A percentile compares a stretch with the other conserved stretches of the same genome.
Conservation (phyloP, 805 yeast genomes). For the Saturnispora sekii region DNA sequence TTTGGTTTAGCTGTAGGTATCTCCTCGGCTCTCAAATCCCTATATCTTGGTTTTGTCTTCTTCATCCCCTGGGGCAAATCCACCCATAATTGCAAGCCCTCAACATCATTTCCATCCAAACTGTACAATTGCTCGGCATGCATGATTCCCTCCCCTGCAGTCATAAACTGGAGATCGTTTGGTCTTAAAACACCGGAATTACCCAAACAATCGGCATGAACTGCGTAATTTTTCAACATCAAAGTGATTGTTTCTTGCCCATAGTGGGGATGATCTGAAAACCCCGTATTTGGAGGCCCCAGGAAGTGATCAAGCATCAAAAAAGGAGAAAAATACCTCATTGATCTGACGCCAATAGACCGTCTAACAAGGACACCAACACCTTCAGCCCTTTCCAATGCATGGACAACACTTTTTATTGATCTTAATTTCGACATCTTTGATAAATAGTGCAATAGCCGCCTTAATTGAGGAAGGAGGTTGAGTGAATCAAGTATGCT, state of each 20-base stretch:
- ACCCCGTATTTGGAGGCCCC: conserved; percentile 56
- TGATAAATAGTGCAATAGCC: no score
- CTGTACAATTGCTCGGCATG: conserved; percentile 81
- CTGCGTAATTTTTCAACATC: conserved; percentile 53
- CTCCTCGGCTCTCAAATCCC: conserved; percentile 62
- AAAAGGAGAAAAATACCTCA: conserved; percentile 75
- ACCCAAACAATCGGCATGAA: conserved; percentile 85
- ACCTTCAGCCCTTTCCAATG: conserved; percentile 72
- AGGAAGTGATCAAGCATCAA: conserved; percentile 73
- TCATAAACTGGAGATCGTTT: conserved; percentile 90
- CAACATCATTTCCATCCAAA: conserved; percentile 36
- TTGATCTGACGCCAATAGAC: conserved; percentile 58
- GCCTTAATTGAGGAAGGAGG: no score
- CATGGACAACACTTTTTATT: conserved; percentile 41
- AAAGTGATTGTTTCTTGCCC: conserved; percentile 78
- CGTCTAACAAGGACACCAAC: conserved; percentile 82
- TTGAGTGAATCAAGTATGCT: no score
- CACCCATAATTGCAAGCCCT: conserved; percentile 83
- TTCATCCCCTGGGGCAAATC: conserved; percentile 62
- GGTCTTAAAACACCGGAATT: conserved; percentile 64
- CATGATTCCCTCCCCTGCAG: conserved; percentile 81
- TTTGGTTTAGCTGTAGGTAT: conserved; percentile 60
- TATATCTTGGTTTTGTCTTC: conserved; percentile 60
- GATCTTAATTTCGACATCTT: conserved; percentile 31
- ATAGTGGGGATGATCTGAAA: conserved; percentile 77